Base-by-base conservation (phyloP, 1,139 yeast species). In the Sporopachydermia cereana region DNA sequence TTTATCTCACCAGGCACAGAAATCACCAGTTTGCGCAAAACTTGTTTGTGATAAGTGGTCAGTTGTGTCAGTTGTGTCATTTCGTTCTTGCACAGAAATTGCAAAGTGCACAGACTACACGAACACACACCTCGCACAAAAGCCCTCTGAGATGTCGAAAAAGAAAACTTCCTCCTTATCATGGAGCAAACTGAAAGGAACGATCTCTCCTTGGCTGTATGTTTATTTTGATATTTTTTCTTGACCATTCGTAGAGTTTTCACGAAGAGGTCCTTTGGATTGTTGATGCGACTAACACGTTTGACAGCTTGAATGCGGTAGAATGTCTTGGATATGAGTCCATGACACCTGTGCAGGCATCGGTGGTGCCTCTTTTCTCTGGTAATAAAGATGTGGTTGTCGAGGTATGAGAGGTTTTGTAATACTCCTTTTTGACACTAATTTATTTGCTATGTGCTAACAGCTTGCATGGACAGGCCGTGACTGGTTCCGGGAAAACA, bases 301-400 rank as follows among this genome's bases (percentile, higher is more conserved):
- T 36, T 42, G 39, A n/a, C 44, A 57, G 55, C 17, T 46, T 55
- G 25, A 83, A 79, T 2, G 95, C 95, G 2, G 71, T 89, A 24
- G 64, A 66, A 18, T 76, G 89, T 1, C 63, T 83, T 52, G 96
- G 95, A 1, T 89, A 76, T 58, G 74, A 76, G 2, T 65, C 76
- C 16, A 88, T 91, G 96, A 91, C 99, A 0, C 96, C 99, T 0
- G 98, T 91, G 0, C 99, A 91, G 59, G 98, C 98, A 0, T 78
- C 97, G 0, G 83, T 95, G 0, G 84, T 91, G 44, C 98, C 99
- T 0, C 67, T 89, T 46, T 76, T 93, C 53, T 64, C 83, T 42
- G 81, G 81, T n/a, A 84, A 89, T 56, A 91, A 91, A 58, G 98
- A 91, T 63, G 97, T 91, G 7, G 95, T 93, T 7, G 96, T 88